A percentile compares a stretch with the other conserved stretches of the same genome.
Evolutionary conservation across 805 yeast genomes (phyloP).

Genomic region (Hanseniaspora singularis): DNA sequence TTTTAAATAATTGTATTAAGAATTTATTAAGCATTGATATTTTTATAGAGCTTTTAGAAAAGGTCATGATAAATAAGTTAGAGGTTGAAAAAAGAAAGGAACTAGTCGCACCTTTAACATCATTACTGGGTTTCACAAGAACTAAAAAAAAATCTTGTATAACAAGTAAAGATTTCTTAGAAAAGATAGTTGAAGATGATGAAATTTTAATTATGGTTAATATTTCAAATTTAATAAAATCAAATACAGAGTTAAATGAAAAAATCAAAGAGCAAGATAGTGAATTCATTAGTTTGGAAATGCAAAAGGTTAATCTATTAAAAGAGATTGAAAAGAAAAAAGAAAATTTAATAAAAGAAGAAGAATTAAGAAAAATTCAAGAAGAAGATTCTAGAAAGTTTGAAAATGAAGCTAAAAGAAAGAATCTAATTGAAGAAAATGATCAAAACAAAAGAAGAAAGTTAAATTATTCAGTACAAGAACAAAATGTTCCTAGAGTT

Average conservation of each 20-base stretch:
- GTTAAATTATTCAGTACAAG: background rate
- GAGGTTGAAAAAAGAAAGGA: slow-evolving; percentile 8
- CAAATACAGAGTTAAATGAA: background rate
- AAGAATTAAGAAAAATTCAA: slow-evolving; percentile 15
- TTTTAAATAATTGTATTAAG: slow-evolving; percentile 2
- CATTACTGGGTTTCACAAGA: slow-evolving; percentile 8
- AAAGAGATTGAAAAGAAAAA: background rate
- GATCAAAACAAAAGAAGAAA: no score
- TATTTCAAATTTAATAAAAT: background rate
- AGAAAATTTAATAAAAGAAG: slow-evolving; percentile 6
- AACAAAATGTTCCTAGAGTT: background rate
- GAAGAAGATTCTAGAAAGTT: slow-evolving; percentile 11
- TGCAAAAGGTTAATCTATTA: slow-evolving; percentile 15
- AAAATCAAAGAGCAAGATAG: slow-evolving; percentile 17
- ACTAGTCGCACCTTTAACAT: slow-evolving; percentile 5
- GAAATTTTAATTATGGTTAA: background rate
- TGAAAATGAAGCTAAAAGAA: background rate
- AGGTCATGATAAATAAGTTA: slow-evolving; percentile 1
- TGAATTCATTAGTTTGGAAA: slow-evolving; percentile 14
- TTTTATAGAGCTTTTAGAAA: background rate
- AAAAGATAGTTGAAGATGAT: background rate
- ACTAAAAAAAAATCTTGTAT: background rate
- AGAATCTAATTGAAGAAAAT: no score
- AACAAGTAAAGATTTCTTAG: background rate
- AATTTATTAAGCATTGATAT: slow-evolving; percentile 6